These are phyloP conservation scores for Beauveria varroae DNA, from an alignment of 2,329 filamentous ascomycete species.

Conservation along the genomic window DNA sequence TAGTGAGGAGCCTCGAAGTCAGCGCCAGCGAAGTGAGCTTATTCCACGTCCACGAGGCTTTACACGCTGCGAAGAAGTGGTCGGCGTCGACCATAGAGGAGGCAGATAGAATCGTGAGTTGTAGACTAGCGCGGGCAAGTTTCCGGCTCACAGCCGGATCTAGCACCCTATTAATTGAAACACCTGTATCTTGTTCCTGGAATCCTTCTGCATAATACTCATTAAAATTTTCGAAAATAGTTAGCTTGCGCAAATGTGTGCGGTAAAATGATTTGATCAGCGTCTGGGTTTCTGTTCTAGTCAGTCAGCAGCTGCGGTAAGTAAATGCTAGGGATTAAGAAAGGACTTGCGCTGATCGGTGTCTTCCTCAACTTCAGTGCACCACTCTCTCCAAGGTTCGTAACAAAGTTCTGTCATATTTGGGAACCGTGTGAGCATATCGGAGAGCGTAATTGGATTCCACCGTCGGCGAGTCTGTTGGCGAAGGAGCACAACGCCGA, in stretches of 20 bases:
- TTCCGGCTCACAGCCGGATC: constrained; percentile 19
- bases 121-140: constrained; percentile 23
- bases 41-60: constrained; percentile 21
- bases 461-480: constrained; percentile 30
- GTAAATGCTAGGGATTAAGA: not conserved
- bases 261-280: constrained; percentile 21
- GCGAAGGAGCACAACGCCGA: constrained; percentile 27
- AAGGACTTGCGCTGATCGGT: constrained; percentile 24
- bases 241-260: constrained; percentile 21
- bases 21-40: constrained; percentile 25
- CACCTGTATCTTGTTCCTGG: not conserved
- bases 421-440: constrained; percentile 28
- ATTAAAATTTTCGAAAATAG: constrained; percentile 29
- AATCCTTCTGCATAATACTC: constrained; percentile 21
- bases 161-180: constrained; percentile 15
- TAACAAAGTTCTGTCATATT: constrained; percentile 29
- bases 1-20: constrained; percentile 22
- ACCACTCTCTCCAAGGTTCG: constrained; percentile 31
- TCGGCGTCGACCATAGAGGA: constrained; percentile 26
- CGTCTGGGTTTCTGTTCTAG: constrained; percentile 9
- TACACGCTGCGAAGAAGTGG: constrained; percentile 22
- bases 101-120: constrained; percentile 22
- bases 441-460: constrained; percentile 22
- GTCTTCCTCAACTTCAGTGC: constrained; percentile 12
- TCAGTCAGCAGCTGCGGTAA: constrained; percentile 16